Percentiles rank a stretch among this genome's conserved stretches.
These are phyloP conservation scores for Schizothecium vesticola DNA, from an alignment of 495 filamentous ascomycete species.

Conservation along the genomic window DNA sequence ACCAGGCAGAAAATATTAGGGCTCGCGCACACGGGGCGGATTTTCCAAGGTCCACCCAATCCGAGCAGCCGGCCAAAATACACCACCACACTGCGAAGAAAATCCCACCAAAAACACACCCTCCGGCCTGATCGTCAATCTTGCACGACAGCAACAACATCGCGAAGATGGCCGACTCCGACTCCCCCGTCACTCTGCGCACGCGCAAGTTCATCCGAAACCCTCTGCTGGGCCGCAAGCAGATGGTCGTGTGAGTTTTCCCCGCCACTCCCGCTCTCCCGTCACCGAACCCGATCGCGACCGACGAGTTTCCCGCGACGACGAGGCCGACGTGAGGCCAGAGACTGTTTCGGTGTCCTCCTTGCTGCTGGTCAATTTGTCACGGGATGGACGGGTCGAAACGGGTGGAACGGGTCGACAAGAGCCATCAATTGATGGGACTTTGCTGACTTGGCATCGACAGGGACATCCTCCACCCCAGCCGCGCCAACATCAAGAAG, in stretches of 20 bases:
- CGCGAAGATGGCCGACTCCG: constrained; percentile 74
- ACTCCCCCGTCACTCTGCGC: constrained; percentile 85
- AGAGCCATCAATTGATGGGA: constrained; percentile 4
- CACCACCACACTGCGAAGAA: constrained; percentile 18
- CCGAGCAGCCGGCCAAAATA: constrained; percentile 22
- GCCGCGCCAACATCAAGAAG: constrained; percentile 97
- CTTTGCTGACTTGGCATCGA: constrained; percentile 4
- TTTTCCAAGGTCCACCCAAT: constrained; percentile 26
- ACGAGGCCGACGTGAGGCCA: constrained; percentile 1
- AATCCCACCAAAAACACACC: constrained; percentile 21
- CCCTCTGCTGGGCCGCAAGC: constrained; percentile 94
- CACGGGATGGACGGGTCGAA: background rate
- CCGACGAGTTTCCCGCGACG: background rate
- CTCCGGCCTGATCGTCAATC: constrained; percentile 23
- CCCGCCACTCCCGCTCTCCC: constrained; percentile 1
- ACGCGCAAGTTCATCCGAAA: constrained; percentile 99
- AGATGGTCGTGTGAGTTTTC: constrained; percentile 98
- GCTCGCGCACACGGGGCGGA: constrained; percentile 27
- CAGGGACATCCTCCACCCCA: constrained; percentile 99
- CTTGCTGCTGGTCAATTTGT: background rate
- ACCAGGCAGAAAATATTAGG: constrained; percentile 25
- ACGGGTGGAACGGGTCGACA: background rate
- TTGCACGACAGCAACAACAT: constrained; percentile 22
- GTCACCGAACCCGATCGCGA: background rate
- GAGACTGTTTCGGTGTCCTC: background rate